Conservation (phyloP, 1,139 yeast species). For the Hyphopichia fennica region DNA sequence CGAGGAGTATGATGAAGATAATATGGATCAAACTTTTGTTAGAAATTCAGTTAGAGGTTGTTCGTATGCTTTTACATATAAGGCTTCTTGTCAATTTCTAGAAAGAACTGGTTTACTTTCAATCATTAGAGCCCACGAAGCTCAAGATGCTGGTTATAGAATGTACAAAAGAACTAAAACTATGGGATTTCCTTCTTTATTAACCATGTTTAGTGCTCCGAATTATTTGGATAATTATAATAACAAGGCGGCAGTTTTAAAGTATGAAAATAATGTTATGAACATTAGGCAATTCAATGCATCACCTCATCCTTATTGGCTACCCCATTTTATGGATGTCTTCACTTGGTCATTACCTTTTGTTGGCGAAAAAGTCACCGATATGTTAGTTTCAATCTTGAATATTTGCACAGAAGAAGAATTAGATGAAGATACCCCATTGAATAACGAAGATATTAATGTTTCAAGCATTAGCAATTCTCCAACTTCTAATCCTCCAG, state of each 20-base stretch:
- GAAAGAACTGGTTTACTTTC: conserved; percentile 78
- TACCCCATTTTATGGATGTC: conserved; percentile 96
- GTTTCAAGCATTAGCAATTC: conserved; percentile 6
- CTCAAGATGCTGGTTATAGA: conserved; percentile 96
- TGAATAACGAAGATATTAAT: conserved; percentile 17
- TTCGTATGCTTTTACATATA: conserved; percentile 84
- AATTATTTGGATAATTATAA: conserved; percentile 91
- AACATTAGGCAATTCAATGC: conserved; percentile 92
- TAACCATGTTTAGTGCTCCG: conserved; percentile 95
- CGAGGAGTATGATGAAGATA: conserved; percentile 80
- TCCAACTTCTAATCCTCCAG: conserved; percentile 5
- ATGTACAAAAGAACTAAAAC: conserved; percentile 86
- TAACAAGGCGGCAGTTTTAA: conserved; percentile 93
- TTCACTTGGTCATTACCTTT: conserved; percentile 97
- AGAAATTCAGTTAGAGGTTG: conserved; percentile 85
- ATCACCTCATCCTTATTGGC: conserved; percentile 95
- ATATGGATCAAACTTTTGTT: conserved; percentile 52
- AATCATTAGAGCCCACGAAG: conserved; percentile 94
- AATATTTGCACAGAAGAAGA: conserved; percentile 97
- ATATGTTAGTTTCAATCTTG: conserved; percentile 85
- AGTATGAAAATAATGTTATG: conserved; percentile 89
- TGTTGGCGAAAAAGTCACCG: conserved; percentile 96
- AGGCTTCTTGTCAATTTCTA: conserved; percentile 80
- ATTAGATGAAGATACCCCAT: conserved; percentile 69
- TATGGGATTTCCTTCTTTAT: conserved; percentile 89